Percentiles rank a stretch among this genome's conserved stretches.
Evolutionary conservation across 108 stramenopile genomes (phyloP).

Genomic region (Pseudonitzschia pungens): DNA sequence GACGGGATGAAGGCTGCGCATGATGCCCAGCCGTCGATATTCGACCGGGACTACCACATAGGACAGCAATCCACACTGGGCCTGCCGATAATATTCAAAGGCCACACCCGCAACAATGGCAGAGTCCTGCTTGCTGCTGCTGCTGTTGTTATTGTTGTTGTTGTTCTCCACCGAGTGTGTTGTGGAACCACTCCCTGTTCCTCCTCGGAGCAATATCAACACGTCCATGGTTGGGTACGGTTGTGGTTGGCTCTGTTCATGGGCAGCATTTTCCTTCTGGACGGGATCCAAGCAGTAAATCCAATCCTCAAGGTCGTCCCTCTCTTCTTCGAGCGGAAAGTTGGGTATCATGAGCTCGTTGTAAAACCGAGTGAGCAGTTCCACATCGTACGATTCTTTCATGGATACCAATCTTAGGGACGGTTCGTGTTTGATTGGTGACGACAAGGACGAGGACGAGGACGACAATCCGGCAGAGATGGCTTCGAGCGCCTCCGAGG

Average conservation of each 20-base stretch:
- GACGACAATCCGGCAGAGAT: constrained; percentile 1
- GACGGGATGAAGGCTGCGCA: constrained; percentile 38
- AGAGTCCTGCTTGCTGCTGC: too few relatives aligned
- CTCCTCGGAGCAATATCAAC: constrained; percentile 44
- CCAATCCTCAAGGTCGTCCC: constrained; percentile 59
- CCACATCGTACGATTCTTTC: constrained; percentile 14
- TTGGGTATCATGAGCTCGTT: constrained; percentile 55
- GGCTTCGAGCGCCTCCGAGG: constrained; percentile 1
- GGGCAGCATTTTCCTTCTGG: constrained; percentile 25
- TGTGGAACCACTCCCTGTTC: too few relatives aligned
- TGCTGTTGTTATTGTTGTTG: background rate
- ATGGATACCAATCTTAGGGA: constrained; percentile 16
- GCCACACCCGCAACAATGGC: constrained; percentile 49
- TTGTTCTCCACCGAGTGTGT: background rate
- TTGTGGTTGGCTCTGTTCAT: background rate
- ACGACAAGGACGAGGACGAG: too few relatives aligned
- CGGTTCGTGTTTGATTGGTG: too few relatives aligned
- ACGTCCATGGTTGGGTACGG: constrained; percentile 48
- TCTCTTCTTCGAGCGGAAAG: constrained; percentile 58
- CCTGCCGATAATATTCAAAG: constrained; percentile 54
- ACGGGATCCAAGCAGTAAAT: constrained; percentile 44
- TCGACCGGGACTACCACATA: constrained; percentile 45
- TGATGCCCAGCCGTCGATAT: constrained; percentile 46
- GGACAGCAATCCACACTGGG: constrained; percentile 49
- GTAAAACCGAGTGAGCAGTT: constrained; percentile 44